Base-by-base conservation (phyloP, 805 yeast species). In the Teunomyces tritomae region DNA sequence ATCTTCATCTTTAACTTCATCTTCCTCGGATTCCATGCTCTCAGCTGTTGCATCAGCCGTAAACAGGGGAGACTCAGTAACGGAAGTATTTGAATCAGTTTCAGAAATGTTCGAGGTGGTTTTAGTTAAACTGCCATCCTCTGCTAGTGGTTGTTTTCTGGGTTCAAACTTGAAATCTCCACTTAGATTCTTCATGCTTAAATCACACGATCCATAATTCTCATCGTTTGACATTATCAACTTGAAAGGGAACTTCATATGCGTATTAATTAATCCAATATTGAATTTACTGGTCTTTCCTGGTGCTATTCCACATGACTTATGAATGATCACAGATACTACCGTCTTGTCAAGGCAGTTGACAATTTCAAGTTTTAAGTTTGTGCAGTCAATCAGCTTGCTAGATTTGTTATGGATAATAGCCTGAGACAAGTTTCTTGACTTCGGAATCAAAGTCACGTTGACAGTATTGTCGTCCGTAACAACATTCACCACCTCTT, bases 181-280 rank as follows among this genome's bases (percentile, higher is more conserved):
- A 27, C 57, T 53, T 55, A 67, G 52, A 11, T 57, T 52, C 40
- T 58, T 55, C 45, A 57, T 39, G 39, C 53, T 61, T 45, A 67
- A 54, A 10, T 54, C 54, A 43, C 64, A 61, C 17, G 44, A 49
- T 7, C 64, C 68, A 16, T 37, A 32, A 26, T 48, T 37, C 6
- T 47, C 33, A 0, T 50, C 61, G 46, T 62, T 67, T 35, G 46
- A 52, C 55, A 70, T 54, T 5, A 56, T 48, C 4, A 71, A 51
- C 43, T 56, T 57, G 54, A 70, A 67, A 5, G 75, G 74, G 45
- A 56, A 61, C 48, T 66, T 65, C 45, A 64, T 56, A 46, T 70
- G 70, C 17, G 66, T 62, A 46, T 57, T 57, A 39, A 56, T 58
- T 35, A 70, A 51, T 3, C 59, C 52, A 43, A 72, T 58, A 43